Base-by-base conservation (phyloP, 208 protist species). In the Leishmania aethiopica region DNA sequence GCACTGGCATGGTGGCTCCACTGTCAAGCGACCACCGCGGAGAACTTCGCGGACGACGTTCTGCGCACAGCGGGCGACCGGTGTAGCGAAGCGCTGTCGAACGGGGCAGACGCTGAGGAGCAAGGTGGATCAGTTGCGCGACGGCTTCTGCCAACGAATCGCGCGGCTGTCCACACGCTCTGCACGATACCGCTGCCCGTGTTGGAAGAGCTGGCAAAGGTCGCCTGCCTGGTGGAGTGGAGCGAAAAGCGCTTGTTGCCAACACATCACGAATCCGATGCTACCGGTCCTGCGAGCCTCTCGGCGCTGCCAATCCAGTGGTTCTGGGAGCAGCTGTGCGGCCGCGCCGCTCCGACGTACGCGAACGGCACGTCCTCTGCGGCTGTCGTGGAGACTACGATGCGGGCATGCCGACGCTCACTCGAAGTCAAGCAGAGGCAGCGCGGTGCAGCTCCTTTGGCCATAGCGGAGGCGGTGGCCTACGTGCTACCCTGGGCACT, bases 291-390 rank as follows among this genome's bases (percentile, higher is more conserved):
- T 69, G 32, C 40, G 22, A 73, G 11, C 5, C 69, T 49, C 69
- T 17, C 28, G 69, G 22, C 22, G 69, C 69, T 79, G 19, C 49
- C 75, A 7, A 13, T 75, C 8, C 75, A 76, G 40, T 67, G 60
- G 75, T 79, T 84, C 67, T 84, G 75, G 75, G 80, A 77, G 60
- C 74, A 79, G 75, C 25, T 84, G 17, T 84, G 80, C 47, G 80
- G 80, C 13, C 75, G 53, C 57, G 73, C 80, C 10, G 74, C 57
- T 37, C 57, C 77, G 37, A 67, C 74, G 45, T 79, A 80, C 69
- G 13, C 35, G 1, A 32, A 57, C 19, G 60, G 22, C 3, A 37
- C 55, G 15, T 53, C 75, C n/a, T 67, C 53, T 22, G 45, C 51
- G 22, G 45, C 32, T 51, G 69, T 84, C 11, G 80, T 84, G 25